Evolutionary conservation across 1,284 basidiomycete species (phyloP).

Genomic region (Melanopsichium pennsylvanicum): DNA sequence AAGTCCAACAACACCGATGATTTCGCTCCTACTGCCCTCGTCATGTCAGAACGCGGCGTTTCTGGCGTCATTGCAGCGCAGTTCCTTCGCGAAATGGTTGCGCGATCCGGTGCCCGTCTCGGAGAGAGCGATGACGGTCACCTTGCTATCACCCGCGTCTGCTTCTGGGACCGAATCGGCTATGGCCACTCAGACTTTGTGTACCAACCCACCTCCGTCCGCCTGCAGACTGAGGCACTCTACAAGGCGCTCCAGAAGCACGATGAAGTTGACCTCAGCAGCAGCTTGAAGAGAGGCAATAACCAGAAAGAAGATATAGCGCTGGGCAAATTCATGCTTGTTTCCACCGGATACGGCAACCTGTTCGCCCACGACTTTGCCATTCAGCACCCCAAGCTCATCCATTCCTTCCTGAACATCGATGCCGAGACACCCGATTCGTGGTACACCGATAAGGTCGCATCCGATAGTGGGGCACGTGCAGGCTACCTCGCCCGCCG

Average conservation of each 20-base stretch:
- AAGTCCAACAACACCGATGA: slow-evolving; percentile 8
- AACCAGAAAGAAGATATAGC: slow-evolving; percentile 12
- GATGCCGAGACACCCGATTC: slow-evolving; percentile 50
- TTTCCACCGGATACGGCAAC: slow-evolving; percentile 48
- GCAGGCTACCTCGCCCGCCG: slow-evolving; percentile 37
- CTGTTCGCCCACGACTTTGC: slow-evolving; percentile 53
- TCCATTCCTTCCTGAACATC: slow-evolving; percentile 52
- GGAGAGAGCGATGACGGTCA: slow-evolving; percentile 44
- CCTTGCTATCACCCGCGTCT: slow-evolving; percentile 41
- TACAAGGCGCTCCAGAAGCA: slow-evolving; percentile 33
- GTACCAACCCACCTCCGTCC: slow-evolving; percentile 26
- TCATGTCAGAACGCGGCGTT: slow-evolving; percentile 51
- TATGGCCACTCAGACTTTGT: slow-evolving; percentile 50
- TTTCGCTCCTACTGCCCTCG: slow-evolving; percentile 44
- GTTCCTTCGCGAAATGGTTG: slow-evolving; percentile 53
- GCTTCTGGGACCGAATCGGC: slow-evolving; percentile 54
- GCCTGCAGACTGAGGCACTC: slow-evolving; percentile 35
- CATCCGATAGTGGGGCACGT: slow-evolving; percentile 31
- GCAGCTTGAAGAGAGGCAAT: not conserved
- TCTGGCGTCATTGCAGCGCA: slow-evolving; percentile 41
- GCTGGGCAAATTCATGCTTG: slow-evolving; percentile 47
- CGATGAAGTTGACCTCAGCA: slow-evolving; percentile 15
- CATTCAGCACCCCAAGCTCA: slow-evolving; percentile 41
- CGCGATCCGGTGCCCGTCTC: slow-evolving; percentile 2
- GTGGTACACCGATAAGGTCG: slow-evolving; percentile 45